Percentiles rank a stretch among this genome's conserved stretches.
phyloP scores from a whole-genome alignment of 495 filamentous ascomycete species.

The Cercophora samala region DNA sequence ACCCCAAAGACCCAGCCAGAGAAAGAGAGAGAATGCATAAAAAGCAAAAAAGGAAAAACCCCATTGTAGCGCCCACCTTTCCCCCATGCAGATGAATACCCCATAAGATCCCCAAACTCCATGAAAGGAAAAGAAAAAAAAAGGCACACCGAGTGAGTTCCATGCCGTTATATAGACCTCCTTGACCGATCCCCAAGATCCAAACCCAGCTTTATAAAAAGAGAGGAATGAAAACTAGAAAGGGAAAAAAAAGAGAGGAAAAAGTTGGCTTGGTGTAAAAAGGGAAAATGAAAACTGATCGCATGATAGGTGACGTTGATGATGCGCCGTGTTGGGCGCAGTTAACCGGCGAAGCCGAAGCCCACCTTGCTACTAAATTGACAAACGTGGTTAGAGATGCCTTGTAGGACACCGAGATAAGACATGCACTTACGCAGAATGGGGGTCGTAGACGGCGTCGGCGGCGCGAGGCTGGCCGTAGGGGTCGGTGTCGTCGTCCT shows the following conservation, averaged over 20 bases:
- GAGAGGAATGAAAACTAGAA: neutral
- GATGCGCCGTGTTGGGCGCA: neutral
- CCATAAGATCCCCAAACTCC: neutral
- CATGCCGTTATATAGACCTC: neutral
- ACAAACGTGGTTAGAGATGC: neutral
- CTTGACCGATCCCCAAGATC: neutral
- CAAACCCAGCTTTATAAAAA: neutral
- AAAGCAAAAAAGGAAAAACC: neutral
- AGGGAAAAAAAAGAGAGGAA: neutral
- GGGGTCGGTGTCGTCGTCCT: conserved; percentile 12
- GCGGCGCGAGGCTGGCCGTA: conserved; percentile 1
- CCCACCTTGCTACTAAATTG: neutral
- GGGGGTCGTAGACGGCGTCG: neutral
- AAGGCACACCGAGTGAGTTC: no score
- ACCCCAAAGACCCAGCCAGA: no score
- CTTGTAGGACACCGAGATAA: no score
- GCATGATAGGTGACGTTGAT: neutral
- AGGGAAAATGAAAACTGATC: neutral
- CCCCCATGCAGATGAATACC: neutral
- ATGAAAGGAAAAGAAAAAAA: neutral
- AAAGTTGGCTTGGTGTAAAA: neutral
- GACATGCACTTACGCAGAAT: neutral
- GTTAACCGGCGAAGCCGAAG: neutral
- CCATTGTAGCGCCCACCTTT: neutral
- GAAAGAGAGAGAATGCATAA: no score